Conservation (phyloP, 2,329 filamentous ascomycete genomes). For the Metarhizium humberi region DNA sequence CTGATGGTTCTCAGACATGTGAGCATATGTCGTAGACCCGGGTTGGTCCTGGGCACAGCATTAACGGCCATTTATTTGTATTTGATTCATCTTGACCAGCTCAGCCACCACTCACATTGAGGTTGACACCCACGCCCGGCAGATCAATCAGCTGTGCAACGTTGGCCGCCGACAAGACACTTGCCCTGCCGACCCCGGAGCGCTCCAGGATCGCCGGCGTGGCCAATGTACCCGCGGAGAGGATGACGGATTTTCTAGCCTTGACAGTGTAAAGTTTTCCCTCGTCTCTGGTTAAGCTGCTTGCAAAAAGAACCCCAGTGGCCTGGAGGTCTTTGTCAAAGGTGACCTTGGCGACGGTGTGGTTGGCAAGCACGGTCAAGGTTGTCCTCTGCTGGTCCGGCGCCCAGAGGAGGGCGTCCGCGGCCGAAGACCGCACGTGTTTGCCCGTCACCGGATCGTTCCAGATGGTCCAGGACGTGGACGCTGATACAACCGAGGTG, state of each 20-base stretch:
- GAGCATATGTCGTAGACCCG: conserved; percentile 9
- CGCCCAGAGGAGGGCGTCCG: conserved; percentile 22
- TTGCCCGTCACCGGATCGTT: conserved; percentile 8
- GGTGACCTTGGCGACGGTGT: conserved; percentile 24
- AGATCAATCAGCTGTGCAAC: conserved; percentile 40
- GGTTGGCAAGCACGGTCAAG: conserved; percentile 16
- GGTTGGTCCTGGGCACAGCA: conserved; percentile 11
- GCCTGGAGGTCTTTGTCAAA: conserved; percentile 13
- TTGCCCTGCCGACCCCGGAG: conserved; percentile 40
- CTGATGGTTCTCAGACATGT: conserved; percentile 9
- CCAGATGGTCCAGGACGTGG: conserved; percentile 16
- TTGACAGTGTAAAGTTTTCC: conserved; percentile 12
- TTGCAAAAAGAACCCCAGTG: conserved; percentile 5
- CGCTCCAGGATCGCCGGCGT: conserved; percentile 36
- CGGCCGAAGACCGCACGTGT: conserved; percentile 13
- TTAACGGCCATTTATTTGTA: background rate
- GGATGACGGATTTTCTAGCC: conserved; percentile 7
- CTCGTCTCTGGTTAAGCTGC: conserved; percentile 37
- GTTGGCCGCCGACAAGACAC: conserved; percentile 34
- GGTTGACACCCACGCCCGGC: conserved; percentile 39
- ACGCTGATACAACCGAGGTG: conserved; percentile 12
- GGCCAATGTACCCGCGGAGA: conserved; percentile 10
- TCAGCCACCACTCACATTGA: conserved; percentile 7
- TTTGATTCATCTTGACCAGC: background rate
- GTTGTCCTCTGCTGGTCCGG: conserved; percentile 19